Percentiles rank a stretch among this genome's conserved stretches.
These are phyloP conservation scores for Calonectria pteridis DNA, from an alignment of 2,329 filamentous ascomycete species.

Conservation along the genomic window DNA sequence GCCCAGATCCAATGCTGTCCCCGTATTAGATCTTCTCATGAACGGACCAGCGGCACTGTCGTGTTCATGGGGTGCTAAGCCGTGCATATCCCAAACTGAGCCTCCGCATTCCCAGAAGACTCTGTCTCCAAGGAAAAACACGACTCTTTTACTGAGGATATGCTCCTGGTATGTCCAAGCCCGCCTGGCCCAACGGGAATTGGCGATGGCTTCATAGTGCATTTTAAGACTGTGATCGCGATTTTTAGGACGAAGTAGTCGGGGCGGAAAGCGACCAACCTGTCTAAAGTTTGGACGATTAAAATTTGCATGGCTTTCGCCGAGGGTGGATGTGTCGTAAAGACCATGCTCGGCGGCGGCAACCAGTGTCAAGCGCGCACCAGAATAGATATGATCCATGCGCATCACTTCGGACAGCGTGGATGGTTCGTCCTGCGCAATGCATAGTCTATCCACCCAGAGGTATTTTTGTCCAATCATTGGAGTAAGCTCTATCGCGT, in stretches of 20 bases:
- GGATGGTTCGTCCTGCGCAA: background rate
- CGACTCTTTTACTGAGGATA: background rate
- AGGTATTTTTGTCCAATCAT: background rate
- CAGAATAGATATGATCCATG: background rate
- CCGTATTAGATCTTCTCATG: background rate
- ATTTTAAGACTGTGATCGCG: background rate
- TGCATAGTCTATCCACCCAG: conserved; percentile 5
- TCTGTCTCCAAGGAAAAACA: background rate
- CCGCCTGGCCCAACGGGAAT: background rate
- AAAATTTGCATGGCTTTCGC: background rate
- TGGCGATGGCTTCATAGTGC: background rate
- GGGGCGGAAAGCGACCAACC: background rate
- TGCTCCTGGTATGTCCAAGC: background rate
- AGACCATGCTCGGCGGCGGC: background rate
- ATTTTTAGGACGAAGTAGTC: background rate
- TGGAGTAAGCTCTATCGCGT: background rate
- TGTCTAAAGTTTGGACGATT: conserved; percentile 2
- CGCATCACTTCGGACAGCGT: background rate
- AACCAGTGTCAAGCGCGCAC: background rate
- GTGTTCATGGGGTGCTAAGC: background rate
- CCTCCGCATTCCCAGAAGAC: background rate
- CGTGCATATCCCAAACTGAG: background rate
- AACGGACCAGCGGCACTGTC: background rate
- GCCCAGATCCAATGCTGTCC: background rate
- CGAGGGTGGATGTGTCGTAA: background rate